Evolutionary conservation across 202 grass and related monocot species (phyloP).

Genomic region (Tripidium arundinaceum): DNA sequence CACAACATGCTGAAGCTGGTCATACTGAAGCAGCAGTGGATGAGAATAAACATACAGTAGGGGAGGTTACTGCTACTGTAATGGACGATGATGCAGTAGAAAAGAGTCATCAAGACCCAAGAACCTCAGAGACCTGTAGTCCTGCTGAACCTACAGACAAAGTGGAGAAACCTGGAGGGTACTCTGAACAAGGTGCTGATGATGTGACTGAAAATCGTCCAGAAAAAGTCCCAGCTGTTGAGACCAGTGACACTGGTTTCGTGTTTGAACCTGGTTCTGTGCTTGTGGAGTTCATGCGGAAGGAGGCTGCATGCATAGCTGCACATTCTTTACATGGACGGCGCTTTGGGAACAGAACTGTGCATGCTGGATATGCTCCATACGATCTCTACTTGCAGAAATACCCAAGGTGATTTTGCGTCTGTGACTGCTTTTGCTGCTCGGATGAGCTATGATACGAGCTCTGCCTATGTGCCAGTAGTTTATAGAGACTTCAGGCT

Average conservation of each 20-base stretch:
- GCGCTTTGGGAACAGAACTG: conserved; percentile 41
- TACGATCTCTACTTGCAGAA: conserved; percentile 56
- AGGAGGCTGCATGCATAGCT: conserved; percentile 61
- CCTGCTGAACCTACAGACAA: background rate
- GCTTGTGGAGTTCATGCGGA: conserved; percentile 76
- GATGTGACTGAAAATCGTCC: background rate
- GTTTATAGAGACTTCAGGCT: background rate
- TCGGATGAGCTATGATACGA: background rate
- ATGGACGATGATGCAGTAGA: conserved; percentile 6
- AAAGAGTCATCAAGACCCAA: conserved; percentile 14
- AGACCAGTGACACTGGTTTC: background rate
- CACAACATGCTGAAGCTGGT: background rate
- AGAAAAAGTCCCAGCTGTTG: conserved; percentile 10
- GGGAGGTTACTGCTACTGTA: background rate
- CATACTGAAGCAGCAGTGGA: background rate
- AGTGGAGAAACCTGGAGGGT: conserved; percentile 3
- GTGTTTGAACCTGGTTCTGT: conserved; percentile 58
- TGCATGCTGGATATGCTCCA: conserved; percentile 54
- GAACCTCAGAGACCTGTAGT: background rate
- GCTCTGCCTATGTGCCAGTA: background rate
- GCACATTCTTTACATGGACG: conserved; percentile 80
- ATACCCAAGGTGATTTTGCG: conserved; percentile 43
- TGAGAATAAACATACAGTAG: conserved; percentile 10
- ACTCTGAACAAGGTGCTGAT: background rate
- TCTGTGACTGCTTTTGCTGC: background rate